Evolutionary conservation across 306 rosid species (phyloP).

Genomic region (Castanea mollissima): DNA sequence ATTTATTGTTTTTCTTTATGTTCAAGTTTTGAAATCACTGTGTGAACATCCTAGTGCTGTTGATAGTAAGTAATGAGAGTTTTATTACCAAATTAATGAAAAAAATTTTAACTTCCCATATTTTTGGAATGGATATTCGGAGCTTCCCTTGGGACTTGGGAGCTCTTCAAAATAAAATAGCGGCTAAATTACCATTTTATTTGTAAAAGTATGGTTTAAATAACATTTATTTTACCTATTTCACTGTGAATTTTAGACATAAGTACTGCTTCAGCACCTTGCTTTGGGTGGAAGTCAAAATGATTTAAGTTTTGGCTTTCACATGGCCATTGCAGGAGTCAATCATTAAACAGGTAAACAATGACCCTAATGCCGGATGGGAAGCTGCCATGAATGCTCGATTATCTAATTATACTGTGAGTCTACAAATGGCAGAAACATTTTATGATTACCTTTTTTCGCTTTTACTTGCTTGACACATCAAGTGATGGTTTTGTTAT

Average conservation of each 20-base stretch:
- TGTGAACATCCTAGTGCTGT: neutral
- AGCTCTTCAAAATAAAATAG: neutral
- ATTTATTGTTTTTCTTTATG: neutral
- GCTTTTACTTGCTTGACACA: constrained; percentile 4
- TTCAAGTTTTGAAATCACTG: neutral
- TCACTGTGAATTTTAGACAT: neutral
- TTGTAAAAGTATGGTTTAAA: neutral
- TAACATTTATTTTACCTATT: neutral
- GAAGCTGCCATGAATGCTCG: constrained; percentile 75
- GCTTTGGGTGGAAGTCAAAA: constrained; percentile 12
- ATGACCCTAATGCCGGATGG: constrained; percentile 84
- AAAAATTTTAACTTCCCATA: neutral
- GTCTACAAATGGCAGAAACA: constrained; percentile 11
- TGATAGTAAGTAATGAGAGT: constrained; percentile 21
- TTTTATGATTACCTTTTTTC: neutral
- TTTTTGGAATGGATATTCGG: neutral
- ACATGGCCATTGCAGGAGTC: constrained; percentile 55
- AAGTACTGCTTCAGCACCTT: neutral
- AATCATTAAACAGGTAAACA: constrained; percentile 56
- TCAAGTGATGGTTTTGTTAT: too few relatives aligned
- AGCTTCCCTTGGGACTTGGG: neutral
- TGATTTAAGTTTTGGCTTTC: neutral
- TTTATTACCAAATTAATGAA: neutral
- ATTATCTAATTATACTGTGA: constrained; percentile 73
- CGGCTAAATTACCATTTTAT: neutral